Conservation (phyloP, 169 alveolate genomes). For the Plasmodium gallinaceum region DNA sequence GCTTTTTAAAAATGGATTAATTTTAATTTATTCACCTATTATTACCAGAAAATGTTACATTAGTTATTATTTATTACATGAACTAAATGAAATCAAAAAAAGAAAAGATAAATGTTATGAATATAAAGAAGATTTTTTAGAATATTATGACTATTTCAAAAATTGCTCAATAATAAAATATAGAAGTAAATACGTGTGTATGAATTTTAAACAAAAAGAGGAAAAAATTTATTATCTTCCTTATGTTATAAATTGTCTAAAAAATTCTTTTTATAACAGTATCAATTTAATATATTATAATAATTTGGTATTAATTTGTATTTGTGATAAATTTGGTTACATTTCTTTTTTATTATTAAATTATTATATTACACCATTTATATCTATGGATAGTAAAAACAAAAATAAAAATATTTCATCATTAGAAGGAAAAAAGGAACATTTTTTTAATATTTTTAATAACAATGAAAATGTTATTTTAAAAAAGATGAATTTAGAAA, state of each 20-base stretch:
- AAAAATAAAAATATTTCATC: conserved; percentile 7
- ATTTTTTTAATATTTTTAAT: conserved; percentile 42
- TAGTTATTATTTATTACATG: conserved; percentile 35
- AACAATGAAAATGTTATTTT: conserved; percentile 40
- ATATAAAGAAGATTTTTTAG: conserved; percentile 38
- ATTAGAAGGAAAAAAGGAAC: conserved; percentile 7
- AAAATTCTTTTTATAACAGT: conserved; percentile 13
- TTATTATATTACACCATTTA: conserved; percentile 52
- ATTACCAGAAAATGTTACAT: conserved; percentile 42
- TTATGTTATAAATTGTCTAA: conserved; percentile 43
- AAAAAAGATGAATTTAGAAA: conserved; percentile 13
- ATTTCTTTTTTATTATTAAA: conserved; percentile 47
- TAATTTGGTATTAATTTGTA: conserved; percentile 19
- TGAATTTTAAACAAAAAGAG: not conserved
- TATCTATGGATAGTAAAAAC: not conserved
- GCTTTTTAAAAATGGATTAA: conserved; percentile 29
- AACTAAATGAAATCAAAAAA: conserved; percentile 21
- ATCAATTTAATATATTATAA: conserved; percentile 30
- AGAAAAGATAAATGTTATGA: not conserved
- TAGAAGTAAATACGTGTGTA: conserved; percentile 15
- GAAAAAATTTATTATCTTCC: conserved; percentile 20
- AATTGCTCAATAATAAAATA: conserved; percentile 24
- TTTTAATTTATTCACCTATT: conserved; percentile 63
- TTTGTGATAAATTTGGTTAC: conserved; percentile 48
- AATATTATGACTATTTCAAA: conserved; percentile 27